These are phyloP conservation scores for Colletotrichum sp. DNA, from an alignment of 2,329 filamentous ascomycete genomes.

Conservation along the genomic window DNA sequence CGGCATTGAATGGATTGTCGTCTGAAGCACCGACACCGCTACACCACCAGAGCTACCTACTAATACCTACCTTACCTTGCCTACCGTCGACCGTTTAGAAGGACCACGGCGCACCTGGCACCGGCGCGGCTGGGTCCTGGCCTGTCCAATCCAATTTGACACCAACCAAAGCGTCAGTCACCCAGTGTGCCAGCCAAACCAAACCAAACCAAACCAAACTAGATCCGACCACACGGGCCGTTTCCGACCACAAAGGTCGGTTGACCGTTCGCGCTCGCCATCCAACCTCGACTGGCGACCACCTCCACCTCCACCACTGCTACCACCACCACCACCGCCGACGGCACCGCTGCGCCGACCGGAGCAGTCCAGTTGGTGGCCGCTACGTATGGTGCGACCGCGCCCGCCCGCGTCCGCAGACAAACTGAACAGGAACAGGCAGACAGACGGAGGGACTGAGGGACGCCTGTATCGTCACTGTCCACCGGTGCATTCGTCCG, in stretches of 20 bases:
- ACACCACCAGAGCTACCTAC: neutral
- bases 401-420: neutral
- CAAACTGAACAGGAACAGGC: neutral
- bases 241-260: neutral
- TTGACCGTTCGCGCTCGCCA: neutral
- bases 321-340: neutral
- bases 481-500: neutral
- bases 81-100: slow-evolving; percentile 5
- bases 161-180: neutral
- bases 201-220: neutral
- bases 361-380: neutral
- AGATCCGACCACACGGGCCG: neutral
- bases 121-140: neutral
- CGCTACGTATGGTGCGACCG: neutral
- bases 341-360: neutral
- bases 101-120: neutral
- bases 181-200: neutral
- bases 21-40: neutral
- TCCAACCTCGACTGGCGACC: neutral
- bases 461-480: neutral
- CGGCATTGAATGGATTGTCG: neutral
- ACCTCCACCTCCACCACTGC: neutral
- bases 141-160: neutral
- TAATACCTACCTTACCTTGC: no score
- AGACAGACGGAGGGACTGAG: neutral